Percentiles rank a stretch among this genome's conserved stretches.
These are phyloP conservation scores for Magnaporthiopsis incrustans DNA, from an alignment of 2,329 filamentous ascomycete genomes.

Conservation along the genomic window DNA sequence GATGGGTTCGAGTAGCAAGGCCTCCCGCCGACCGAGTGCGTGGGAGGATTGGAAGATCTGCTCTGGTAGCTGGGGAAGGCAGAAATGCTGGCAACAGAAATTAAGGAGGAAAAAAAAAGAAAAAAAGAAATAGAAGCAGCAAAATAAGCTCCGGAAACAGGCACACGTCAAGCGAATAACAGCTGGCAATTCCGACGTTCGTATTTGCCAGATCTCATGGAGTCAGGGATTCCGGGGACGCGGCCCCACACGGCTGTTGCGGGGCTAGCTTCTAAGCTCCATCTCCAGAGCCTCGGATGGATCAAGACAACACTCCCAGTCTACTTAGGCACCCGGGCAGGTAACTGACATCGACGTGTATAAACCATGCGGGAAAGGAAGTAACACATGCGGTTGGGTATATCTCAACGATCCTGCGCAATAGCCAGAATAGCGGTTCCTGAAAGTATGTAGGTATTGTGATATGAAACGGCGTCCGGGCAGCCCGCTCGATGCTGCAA, in stretches of 20 bases:
- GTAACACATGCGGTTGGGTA: neutral
- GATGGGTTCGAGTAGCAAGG: neutral
- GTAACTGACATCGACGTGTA: neutral
- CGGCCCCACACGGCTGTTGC: neutral
- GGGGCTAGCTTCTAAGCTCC: neutral
- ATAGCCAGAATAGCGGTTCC: neutral
- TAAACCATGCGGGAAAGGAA: neutral
- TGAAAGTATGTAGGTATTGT: neutral
- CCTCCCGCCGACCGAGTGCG: neutral
- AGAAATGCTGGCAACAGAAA: neutral
- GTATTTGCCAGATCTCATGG: slow-evolving; percentile 3
- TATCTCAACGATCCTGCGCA: neutral
- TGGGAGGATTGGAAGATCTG: neutral
- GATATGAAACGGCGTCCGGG: too few species aligned
- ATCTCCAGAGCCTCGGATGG: neutral
- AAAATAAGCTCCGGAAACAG: neutral
- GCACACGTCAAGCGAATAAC: neutral
- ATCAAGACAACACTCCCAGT: neutral
- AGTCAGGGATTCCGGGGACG: neutral
- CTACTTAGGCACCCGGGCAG: too few species aligned
- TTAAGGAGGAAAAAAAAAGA: neutral
- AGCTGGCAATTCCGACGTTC: neutral
- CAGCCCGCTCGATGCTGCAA: too few species aligned
- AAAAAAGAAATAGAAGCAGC: neutral
- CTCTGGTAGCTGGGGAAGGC: too few species aligned